These are phyloP conservation scores for Mycena filopes DNA, from an alignment of 768 basidiomycete genomes.

Conservation along the genomic window DNA sequence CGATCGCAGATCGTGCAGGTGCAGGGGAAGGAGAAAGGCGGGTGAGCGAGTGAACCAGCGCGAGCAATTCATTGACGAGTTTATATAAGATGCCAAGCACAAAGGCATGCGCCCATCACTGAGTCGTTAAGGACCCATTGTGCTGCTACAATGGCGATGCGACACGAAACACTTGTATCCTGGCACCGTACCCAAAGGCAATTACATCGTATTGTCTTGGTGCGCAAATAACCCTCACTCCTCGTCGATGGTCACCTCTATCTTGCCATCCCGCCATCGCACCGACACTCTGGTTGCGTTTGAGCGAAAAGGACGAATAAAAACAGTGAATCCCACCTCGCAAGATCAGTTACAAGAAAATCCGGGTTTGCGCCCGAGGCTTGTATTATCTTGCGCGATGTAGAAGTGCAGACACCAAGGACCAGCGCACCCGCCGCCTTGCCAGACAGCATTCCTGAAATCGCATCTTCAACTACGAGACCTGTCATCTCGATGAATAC, in stretches of 20 bases:
- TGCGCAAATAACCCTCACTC: slow-evolving; percentile 21
- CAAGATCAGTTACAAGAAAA: slow-evolving; percentile 76
- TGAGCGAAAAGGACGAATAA: neutral
- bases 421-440: slow-evolving; percentile 76
- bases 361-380: slow-evolving; percentile 66
- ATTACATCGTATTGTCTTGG: too few species aligned
- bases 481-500: slow-evolving; percentile 52
- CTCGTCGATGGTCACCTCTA: slow-evolving; percentile 59
- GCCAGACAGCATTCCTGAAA: slow-evolving; percentile 47
- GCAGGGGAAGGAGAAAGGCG: slow-evolving; percentile 22
- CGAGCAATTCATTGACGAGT: too few species aligned
- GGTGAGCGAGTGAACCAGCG: slow-evolving; percentile 28
- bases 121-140: too few species aligned
- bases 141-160: too few species aligned
- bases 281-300: slow-evolving; percentile 54
- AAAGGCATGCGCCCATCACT: too few species aligned
- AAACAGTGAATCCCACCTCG: slow-evolving; percentile 62
- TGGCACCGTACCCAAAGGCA: too few species aligned
- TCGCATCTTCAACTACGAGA: slow-evolving; percentile 91
- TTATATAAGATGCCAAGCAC: too few species aligned
- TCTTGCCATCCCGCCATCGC: slow-evolving; percentile 53
- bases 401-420: slow-evolving; percentile 88
- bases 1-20: slow-evolving; percentile 42
- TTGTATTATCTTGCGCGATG: slow-evolving; percentile 63
- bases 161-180: too few species aligned